These are phyloP conservation scores for Penicillium sp. DNA, from an alignment of 2,329 filamentous ascomycete species.

Conservation along the genomic window DNA sequence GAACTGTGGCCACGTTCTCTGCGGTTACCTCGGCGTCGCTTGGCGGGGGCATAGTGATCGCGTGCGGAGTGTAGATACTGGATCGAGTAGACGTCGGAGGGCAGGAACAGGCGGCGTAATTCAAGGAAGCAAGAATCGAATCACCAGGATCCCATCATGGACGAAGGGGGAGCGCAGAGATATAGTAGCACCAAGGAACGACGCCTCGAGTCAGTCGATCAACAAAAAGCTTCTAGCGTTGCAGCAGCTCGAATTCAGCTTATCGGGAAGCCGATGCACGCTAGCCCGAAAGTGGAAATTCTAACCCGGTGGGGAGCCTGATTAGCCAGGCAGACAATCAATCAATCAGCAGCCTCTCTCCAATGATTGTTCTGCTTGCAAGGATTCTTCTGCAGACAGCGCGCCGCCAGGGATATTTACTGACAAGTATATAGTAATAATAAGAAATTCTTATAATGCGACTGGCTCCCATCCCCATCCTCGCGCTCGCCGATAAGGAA, in stretches of 20 bases:
- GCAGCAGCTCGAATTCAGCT: not conserved
- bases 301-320: not conserved
- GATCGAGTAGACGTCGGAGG: not conserved
- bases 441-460: not conserved
- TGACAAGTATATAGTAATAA: too few relatives aligned
- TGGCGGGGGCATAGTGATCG: constrained; percentile 2
- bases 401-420: too few relatives aligned
- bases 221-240: not conserved
- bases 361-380: not conserved
- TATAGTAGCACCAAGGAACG: too few relatives aligned
- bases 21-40: constrained; percentile 43
- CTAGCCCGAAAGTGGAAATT: not conserved
- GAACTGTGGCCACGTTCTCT: constrained; percentile 62
- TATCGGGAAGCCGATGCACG: not conserved
- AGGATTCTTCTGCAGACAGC: not conserved
- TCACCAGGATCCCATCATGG: not conserved
- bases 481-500: not conserved
- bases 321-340: not conserved
- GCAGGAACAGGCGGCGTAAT: not conserved
- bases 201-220: too few relatives aligned
- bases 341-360: too few relatives aligned
- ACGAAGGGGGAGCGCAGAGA: not conserved
- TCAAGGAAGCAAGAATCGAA: not conserved
- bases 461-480: not conserved
- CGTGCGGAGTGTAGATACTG: not conserved